Evolutionary conservation across 805 yeast species (phyloP), one percentile per base, ranked within the genome.

Genomic region (Metschnikowia arizonensis): DNA sequence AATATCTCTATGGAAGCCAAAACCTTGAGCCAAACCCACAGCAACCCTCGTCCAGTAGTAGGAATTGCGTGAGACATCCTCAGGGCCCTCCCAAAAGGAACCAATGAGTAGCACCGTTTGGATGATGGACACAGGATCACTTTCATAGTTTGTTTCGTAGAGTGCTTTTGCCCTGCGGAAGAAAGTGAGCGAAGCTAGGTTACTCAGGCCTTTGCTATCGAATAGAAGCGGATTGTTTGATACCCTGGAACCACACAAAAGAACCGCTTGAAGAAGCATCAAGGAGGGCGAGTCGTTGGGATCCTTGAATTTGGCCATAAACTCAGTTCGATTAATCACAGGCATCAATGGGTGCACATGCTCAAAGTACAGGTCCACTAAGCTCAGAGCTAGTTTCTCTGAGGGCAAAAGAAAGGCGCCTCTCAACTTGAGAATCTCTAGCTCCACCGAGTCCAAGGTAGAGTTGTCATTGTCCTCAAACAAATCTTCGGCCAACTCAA

Each of bases 401-500:
- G 77, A 72, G 1, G 95, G 95, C 17, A 87, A 62, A 40, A 78
- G 64, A 56, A 86, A 86, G 5, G 90, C 88, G 5, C 90, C 91
- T 46, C 81, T 68, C 46, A 80, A 55, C 53, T 79, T 75, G 49
- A 86, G 66, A 34, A 82, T 74, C 57, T 82, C 83, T 56, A 83
- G 68, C 52, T 85, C 90, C 21, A 77, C 83, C 3, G 79, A 72
- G 55, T 81, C 85, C 30, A 69, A 53, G 12, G 35, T 30, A 15
- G 65, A 61, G 21, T 55, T 59, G 40, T 66, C 73, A 31, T 49
- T 53, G 5, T 55, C 45, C 29, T 68, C 74, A 50, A 64, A 69
- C 28, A 71, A 54, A 51, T 71, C 75, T 40, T 65, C 68, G 7
- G 69, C 63, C 33, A 76, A 65, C 52, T 67, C 72, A 19, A 74